Conservation (phyloP, 306 rosid species). For the Quercus alba region DNA sequence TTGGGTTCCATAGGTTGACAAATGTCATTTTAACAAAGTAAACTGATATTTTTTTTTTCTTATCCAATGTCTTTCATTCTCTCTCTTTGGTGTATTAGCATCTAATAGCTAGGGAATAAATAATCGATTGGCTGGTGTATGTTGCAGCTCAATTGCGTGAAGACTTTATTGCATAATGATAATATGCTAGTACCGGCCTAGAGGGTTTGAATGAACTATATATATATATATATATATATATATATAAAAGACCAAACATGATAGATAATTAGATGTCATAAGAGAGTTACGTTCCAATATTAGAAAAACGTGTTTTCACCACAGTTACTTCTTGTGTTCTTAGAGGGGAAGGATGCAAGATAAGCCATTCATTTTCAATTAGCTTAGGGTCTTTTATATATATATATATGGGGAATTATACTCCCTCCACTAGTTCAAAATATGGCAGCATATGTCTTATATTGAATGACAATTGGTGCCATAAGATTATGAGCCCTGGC, state of each 20-base stretch:
- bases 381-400: background rate
- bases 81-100: background rate
- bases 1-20: background rate
- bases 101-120: background rate
- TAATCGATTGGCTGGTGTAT: background rate
- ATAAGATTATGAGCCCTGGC: background rate
- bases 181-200: background rate
- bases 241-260: background rate
- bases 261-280: background rate
- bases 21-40: background rate
- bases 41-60: background rate
- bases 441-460: background rate
- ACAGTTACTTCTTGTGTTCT: too few species aligned
- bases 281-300: background rate
- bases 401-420: background rate
- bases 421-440: background rate
- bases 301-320: background rate
- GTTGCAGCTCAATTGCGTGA: background rate
- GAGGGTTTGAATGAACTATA: background rate
- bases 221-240: background rate
- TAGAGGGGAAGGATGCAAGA: background rate
- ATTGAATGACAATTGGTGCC: background rate
- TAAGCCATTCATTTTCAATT: background rate
- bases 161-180: background rate
- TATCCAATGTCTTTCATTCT: background rate